Evolutionary conservation across 768 basidiomycete genomes (phyloP), one percentile per base, ranked within the genome.

Genomic region (Tulasnella sp.): DNA sequence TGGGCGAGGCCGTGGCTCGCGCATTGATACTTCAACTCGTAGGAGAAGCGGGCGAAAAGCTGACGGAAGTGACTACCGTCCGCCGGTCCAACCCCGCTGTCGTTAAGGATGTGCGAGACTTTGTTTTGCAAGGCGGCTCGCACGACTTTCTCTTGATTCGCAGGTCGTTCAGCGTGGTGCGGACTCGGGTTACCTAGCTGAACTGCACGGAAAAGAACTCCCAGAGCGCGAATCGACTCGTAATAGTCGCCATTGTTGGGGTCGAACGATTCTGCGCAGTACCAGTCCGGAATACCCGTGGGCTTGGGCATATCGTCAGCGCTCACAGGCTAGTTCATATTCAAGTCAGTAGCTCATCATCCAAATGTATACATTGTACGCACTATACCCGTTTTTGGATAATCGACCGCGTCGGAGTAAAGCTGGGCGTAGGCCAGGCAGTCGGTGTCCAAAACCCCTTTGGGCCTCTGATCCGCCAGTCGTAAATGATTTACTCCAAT

Each of bases 1-100:
- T 85, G 83, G 11, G 88, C 86, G 11, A 92, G 79, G 0, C 88
- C 86, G 77, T 91, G 90, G 0, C 88, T 89, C 16, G 83, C 79
- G 74, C 88, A 86, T 70, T 91, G 89, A 77, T 91, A 93, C 17
- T 82, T 79, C 73, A 94, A 81, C 78, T 94, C 90, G 72, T 87
- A 84, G 14, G 80, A 78, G 77, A 91, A 93, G 75, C 79, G 79
- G 35, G 76, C 76, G 79, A 87, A 89, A 5, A 87, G 75, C 39
- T 22, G 37, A 8, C 11, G 29, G 32, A 68, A 47, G 34, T 41
- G 19, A 3, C 19, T 2, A 17, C 9, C 35, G 39, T 68, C 67
- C 4, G 5, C 32, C 39, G 16, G 39, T 26, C 22, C 19, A 6
- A 68, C 9, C 16, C 22, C 32, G 37, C 37, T 41, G 11, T 42